Percentiles rank a stretch among this genome's conserved stretches.
Evolutionary conservation across 2,329 filamentous ascomycete genomes (phyloP).

Genomic region (Xylariales sp.): DNA sequence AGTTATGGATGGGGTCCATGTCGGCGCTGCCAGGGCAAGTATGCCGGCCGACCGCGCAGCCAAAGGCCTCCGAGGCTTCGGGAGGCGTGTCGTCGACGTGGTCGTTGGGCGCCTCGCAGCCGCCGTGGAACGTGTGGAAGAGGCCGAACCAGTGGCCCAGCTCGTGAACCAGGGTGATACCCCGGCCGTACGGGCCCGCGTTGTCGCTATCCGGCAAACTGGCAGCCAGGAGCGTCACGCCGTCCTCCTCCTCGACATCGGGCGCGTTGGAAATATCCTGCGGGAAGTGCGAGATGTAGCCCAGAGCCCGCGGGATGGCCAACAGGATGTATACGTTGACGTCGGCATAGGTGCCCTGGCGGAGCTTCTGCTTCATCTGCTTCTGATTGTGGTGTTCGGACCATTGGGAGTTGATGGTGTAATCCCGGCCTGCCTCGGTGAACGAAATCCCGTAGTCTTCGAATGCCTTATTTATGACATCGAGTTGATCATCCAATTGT

Average conservation of each 20-base stretch:
- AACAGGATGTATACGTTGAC: constrained; percentile 31
- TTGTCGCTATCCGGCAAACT: constrained; percentile 13
- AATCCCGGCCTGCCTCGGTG: constrained; percentile 30
- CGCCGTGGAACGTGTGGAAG: constrained; percentile 30
- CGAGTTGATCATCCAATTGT: constrained; percentile 27
- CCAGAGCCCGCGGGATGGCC: constrained; percentile 1
- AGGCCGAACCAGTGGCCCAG: constrained; percentile 32
- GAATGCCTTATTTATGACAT: constrained; percentile 35
- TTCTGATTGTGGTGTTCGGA: constrained; percentile 26
- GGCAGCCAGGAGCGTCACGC: constrained; percentile 11
- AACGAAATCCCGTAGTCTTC: constrained; percentile 34
- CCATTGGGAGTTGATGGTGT: constrained; percentile 38
- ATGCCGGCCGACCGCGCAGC: constrained; percentile 6
- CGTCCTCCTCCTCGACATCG: constrained; percentile 19
- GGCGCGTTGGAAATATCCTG: constrained; percentile 10
- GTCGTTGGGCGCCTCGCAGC: constrained; percentile 25
- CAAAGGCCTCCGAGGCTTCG: constrained; percentile 17
- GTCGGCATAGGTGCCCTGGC: constrained; percentile 30
- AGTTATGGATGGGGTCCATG: constrained; percentile 9
- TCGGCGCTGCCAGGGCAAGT: constrained; percentile 4
- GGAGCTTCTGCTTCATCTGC: constrained; percentile 34
- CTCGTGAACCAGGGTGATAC: constrained; percentile 27
- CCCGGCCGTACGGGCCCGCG: constrained; percentile 18
- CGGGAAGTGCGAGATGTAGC: constrained; percentile 6
- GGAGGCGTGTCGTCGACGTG: constrained; percentile 29